phyloP scores from a whole-genome alignment of 2,329 filamentous ascomycete species.

The Dendrostoma leiphaemia region DNA sequence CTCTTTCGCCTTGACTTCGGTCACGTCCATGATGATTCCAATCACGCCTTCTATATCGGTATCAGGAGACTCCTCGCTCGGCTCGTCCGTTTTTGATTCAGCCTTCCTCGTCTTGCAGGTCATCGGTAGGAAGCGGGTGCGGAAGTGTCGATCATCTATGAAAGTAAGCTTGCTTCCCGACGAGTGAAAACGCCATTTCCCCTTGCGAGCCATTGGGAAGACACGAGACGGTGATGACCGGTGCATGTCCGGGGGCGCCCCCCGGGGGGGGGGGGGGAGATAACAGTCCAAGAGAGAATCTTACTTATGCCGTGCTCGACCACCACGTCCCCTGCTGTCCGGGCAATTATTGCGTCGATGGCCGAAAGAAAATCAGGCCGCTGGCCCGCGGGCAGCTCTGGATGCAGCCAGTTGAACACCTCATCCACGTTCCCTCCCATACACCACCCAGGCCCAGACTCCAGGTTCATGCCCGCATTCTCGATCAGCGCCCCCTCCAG shows the following conservation, averaged over 20 bases:
- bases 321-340: conserved; percentile 57
- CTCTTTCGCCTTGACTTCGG: conserved; percentile 66
- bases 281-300: conserved; percentile 14
- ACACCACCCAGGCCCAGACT: conserved; percentile 8
- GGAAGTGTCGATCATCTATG: conserved; percentile 62
- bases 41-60: conserved; percentile 68
- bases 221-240: conserved; percentile 13
- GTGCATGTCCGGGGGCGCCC: not conserved
- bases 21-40: conserved; percentile 78
- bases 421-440: conserved; percentile 48
- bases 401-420: conserved; percentile 54
- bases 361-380: conserved; percentile 51
- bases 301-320: conserved; percentile 60
- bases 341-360: conserved; percentile 64
- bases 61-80: conserved; percentile 43
- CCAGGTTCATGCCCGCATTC: conserved; percentile 37
- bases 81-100: conserved; percentile 48
- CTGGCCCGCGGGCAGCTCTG: conserved; percentile 41
- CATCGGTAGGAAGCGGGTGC: conserved; percentile 69
- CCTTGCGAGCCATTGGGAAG: too few species aligned
- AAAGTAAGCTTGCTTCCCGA: not conserved
- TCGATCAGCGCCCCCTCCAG: conserved; percentile 67
- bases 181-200: too few species aligned
- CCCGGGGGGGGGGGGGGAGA: not conserved
- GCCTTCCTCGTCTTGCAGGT: conserved; percentile 50